phyloP scores from a whole-genome alignment of 2,329 filamentous ascomycete species.

The Xylaria sp. region DNA sequence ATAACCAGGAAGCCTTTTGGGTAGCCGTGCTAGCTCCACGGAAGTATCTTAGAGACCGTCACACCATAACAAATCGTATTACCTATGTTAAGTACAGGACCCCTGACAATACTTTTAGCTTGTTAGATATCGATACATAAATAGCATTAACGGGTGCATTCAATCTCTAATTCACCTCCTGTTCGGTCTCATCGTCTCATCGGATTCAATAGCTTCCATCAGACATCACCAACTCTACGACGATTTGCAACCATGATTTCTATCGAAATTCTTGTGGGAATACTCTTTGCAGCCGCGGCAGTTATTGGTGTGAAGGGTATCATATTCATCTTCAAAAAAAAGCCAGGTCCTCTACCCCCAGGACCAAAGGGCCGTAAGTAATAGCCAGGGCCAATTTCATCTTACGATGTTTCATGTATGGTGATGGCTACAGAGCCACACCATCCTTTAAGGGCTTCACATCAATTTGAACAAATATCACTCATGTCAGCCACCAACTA shows the following conservation, averaged over 20 bases:
- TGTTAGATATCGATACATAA: not conserved
- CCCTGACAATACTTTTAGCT: too few species aligned
- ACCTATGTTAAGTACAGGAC: too few species aligned
- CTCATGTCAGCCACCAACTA: not conserved
- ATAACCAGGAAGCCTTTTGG: too few species aligned
- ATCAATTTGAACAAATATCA: not conserved
- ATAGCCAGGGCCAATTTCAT: not conserved
- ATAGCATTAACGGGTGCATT: not conserved
- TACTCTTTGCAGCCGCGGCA: conserved; percentile 12
- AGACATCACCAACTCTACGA: not conserved
- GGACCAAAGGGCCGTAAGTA: conserved; percentile 55
- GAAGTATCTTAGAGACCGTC: too few species aligned
- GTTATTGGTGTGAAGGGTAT: not conserved
- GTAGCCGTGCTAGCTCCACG: too few species aligned
- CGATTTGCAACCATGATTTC: not conserved
- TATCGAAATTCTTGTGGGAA: not conserved
- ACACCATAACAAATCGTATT: too few species aligned
- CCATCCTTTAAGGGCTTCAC: not conserved
- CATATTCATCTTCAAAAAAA: not conserved
- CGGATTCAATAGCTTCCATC: not conserved
- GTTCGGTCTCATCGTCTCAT: not conserved
- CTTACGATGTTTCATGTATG: not conserved
- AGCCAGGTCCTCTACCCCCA: conserved; percentile 53
- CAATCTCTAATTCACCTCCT: not conserved
- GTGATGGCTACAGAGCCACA: not conserved